Base-by-base conservation (phyloP, 2,329 filamentous ascomycete genomes). In the Venturiaceae sp. region DNA sequence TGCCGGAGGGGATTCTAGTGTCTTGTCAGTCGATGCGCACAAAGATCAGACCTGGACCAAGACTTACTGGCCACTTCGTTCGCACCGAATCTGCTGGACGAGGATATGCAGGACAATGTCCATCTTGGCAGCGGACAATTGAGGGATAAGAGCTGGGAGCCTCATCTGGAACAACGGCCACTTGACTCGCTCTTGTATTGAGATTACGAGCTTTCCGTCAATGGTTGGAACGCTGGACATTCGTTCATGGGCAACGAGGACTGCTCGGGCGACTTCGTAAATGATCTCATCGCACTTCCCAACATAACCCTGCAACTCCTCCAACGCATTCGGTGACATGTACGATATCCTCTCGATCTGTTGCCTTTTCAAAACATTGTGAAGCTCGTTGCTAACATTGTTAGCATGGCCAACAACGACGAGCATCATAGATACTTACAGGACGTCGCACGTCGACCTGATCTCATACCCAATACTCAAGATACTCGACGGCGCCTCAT, bases 361-460 rank as follows among this genome's bases (percentile, higher is more conserved):
- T 37, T 53, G 52, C 28, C 52, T 34, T 28, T 53, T 53, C 52
- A 53, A 36, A 30, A 53, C 52, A 34, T 37, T 28, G 19, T 53
- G 52, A 11, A 53, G 32, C 32, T 53, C 52, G 52, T 53, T 53
- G 52, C 52, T 53, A 37, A 13, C 19, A 32, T 2, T 26, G 6
- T 53, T n/a, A 53, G 52, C 52, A 53, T 53, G 3, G 6, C 6
- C 8, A n/a, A 26, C 8, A n/a, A 36, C 11, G 9, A 34, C 21
- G 16, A 23, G 16, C 19, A n/a, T 21, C n/a, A 21, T 30, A 13
- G 11, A 37, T 34, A 37, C 52, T 34, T 37, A 53, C 52, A 53
- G 52, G 21, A 53, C 52, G 34, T 53, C 52, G 34, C 52, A 53
- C 32, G 52, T 53, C 52, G 52, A 53, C 52, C 52, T 53, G n/a